Evolutionary conservation across 2,329 filamentous ascomycete species (phyloP), one percentile per base, ranked within the genome.

Genomic region (Fusarium secorum): DNA sequence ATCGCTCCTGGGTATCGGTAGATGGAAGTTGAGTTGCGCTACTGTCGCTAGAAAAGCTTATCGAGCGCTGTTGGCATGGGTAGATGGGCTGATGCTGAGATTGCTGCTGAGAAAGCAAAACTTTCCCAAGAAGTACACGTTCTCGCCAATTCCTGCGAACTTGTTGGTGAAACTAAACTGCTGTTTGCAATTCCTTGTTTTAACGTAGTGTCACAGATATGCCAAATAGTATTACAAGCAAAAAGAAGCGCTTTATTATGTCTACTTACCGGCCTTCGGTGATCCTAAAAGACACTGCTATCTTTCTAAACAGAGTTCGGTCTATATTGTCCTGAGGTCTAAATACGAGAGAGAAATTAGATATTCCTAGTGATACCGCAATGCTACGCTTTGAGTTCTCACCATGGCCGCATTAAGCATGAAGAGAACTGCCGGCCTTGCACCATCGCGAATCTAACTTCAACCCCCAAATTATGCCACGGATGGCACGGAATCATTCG

Each of bases 131-230:
- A 7, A 32, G 5, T 9, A 2, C 2, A 48, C 11, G 1, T 14
- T 5, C 1, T 24, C 7, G 7, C 14, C 15, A 7, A 24, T 17
- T 14, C 2, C 2, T 5, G 0, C 7, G 1, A 18, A 4, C 3
- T 2, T 33, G 8, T 11, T 5, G 5, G 4, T 13, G 10, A 24
- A 33, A 3, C 11, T 11, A 13, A 33, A 2, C 5, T 18, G 11
- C 14, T 4, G 2, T 18, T 24, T 5, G 2, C 17, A 3, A 49
- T 14, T 33, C n/a, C n/a, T 3, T 35, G 2, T 4, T 35, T 17
- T 3, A 14, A 26, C 18, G 22, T 5, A 2, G 7, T 5, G 0
- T 18, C 8, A 9, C 11, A 22, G 0, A 14, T 5, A 15, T 13
- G 10, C 14, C 7, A 9, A n/a, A 17, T 15, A 11, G 14, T 1